Conservation (phyloP, 2,329 filamentous ascomycete genomes). For the Onygenales sp. region DNA sequence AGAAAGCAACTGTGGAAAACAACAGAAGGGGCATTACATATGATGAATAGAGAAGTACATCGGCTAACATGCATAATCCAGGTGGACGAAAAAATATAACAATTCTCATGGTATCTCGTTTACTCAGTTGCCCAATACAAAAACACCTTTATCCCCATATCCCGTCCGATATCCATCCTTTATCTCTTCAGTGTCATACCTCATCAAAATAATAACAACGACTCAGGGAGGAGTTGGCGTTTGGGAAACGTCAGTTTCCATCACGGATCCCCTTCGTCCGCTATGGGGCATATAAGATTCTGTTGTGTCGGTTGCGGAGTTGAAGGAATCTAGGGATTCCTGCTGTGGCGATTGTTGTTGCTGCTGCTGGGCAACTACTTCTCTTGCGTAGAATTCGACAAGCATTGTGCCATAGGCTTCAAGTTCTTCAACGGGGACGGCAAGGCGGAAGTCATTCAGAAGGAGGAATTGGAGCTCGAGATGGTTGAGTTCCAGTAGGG, state of each 20-base stretch:
- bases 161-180: background rate
- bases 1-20: background rate
- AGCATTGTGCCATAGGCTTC: constrained; percentile 98
- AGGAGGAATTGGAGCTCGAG: constrained; percentile 92
- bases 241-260: background rate
- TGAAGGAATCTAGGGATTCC: background rate
- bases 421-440: constrained; percentile 86
- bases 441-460: constrained; percentile 90
- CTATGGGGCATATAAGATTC: background rate
- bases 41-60: background rate
- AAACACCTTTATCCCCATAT: background rate
- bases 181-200: background rate
- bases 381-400: constrained; percentile 92
- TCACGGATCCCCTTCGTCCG: background rate
- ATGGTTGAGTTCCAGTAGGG: constrained; percentile 86
- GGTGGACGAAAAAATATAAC: background rate
- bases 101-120: background rate
- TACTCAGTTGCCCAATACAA: background rate
- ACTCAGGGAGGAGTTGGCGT: background rate
- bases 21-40: background rate
- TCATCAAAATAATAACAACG: background rate
- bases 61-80: background rate
- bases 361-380: constrained; percentile 62
- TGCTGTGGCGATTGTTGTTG: constrained; percentile 12
- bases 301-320: background rate